phyloP scores from a whole-genome alignment of 345 rosid genomes.

The Passiflora organensis region DNA sequence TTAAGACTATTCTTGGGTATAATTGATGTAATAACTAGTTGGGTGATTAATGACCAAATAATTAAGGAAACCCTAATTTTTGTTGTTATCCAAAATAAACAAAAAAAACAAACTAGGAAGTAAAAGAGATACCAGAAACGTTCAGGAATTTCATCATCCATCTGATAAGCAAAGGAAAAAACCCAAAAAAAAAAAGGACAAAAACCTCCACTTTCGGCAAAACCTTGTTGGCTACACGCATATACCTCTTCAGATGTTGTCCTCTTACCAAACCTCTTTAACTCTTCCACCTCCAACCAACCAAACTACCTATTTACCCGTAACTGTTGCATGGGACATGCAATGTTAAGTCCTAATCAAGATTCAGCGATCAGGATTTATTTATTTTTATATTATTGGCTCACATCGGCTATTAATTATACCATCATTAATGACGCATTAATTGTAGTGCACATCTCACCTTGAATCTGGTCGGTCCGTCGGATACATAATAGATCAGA shows the following conservation, averaged over 20 bases:
- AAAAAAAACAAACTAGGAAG: neutral
- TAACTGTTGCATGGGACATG: too few relatives aligned
- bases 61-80: neutral
- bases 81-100: neutral
- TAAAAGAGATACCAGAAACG: neutral
- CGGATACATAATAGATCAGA: too few relatives aligned
- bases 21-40: constrained; percentile 11
- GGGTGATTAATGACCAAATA: neutral
- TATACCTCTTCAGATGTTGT: constrained; percentile 26
- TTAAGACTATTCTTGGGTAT: neutral
- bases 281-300: too few relatives aligned
- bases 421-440: too few relatives aligned
- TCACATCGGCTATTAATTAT: too few relatives aligned
- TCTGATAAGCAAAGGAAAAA: constrained; percentile 2
- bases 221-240: constrained; percentile 12
- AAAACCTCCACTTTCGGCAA: constrained; percentile 23
- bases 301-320: too few relatives aligned
- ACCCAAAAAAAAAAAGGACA: neutral
- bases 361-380: too few relatives aligned
- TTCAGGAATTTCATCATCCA: neutral
- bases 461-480: too few relatives aligned
- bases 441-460: too few relatives aligned
- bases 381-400: too few relatives aligned
- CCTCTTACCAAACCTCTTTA: constrained; percentile 42
- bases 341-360: too few relatives aligned